Evolutionary conservation across 257 asterid genomes (phyloP), one percentile per base, ranked within the genome.

Genomic region (Ophiorrhiza pumila): DNA sequence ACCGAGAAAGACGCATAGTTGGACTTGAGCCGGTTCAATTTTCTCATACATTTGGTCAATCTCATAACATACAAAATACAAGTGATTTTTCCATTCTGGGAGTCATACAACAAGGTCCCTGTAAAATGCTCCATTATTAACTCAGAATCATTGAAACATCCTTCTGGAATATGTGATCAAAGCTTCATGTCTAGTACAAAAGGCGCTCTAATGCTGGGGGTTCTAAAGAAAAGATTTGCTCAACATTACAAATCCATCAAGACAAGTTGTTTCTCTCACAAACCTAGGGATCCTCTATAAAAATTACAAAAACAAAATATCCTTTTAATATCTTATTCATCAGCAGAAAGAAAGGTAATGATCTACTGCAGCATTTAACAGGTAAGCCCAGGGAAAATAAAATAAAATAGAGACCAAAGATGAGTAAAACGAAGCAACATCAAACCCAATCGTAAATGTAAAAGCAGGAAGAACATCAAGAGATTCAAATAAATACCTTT

Each of bases 401-500:
- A 22, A 4, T 17, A 2, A 39, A 35, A n/a, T 11, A 20, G 4
- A 14, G 34, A 25, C 27, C 13, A n/a, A 31, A 50, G 42, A 55
- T 29, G 41, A 66, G 61, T 55, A 45, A 34, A 67, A 73, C 49
- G 35, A 18, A 31, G 17, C 37, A 61, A 41, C 41, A 10, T 20
- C 34, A n/a, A 71, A 60, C 25, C n/a, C 29, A 58, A 49, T 60
- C 14, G n/a, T 22, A 23, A 57, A 52, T 63, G 29, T n/a, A 42
- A 52, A 31, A 43, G 49, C 56, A 72, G 59, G 22, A 52, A 37
- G 22, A 70, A 42, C 52, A 31, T 23, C 65, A 42, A 52, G 41
- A 68, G 74, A 23, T 65, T 65, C 12, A 39, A 39, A 67, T 47
- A 69, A 87, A 59, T 71, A 94, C 98, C 98, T 87, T 91, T 82